Conservation (phyloP, 2,329 filamentous ascomycete species). For the Cercospora beticola region DNA sequence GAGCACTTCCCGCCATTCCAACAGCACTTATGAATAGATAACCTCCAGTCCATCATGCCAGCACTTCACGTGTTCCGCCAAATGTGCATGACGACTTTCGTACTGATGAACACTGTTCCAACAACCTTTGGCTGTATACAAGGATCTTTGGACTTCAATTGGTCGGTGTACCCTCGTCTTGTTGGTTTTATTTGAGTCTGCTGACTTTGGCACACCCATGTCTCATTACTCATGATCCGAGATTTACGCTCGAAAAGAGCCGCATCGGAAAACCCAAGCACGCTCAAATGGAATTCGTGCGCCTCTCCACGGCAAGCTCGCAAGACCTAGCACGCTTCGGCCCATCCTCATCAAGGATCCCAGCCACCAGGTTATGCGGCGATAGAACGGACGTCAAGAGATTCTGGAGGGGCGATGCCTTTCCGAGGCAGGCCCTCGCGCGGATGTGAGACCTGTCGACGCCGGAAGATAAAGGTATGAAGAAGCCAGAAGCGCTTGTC, state of each 20-base stretch:
- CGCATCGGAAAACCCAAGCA: background rate
- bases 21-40: background rate
- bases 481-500: background rate
- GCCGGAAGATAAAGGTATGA: slow-evolving; percentile 28
- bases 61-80: background rate
- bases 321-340: slow-evolving; percentile 3
- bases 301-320: slow-evolving; percentile 1
- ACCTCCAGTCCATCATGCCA: background rate
- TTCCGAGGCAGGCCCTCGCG: slow-evolving; percentile 20
- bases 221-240: background rate
- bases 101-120: background rate
- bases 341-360: slow-evolving; percentile 2
- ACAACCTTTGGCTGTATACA: background rate
- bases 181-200: background rate
- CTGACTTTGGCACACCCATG: slow-evolving; percentile 7
- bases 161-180: slow-evolving; percentile 1
- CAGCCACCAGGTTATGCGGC: background rate
- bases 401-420: slow-evolving; percentile 11
- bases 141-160: slow-evolving; percentile 1
- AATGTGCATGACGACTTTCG: background rate
- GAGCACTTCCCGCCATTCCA: background rate
- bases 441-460: slow-evolving; percentile 26
- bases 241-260: slow-evolving; percentile 8
- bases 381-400: background rate
- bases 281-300: background rate